Evolutionary conservation across 2,329 filamentous ascomycete species (phyloP).

Genomic region (Fusarium mundagurra): DNA sequence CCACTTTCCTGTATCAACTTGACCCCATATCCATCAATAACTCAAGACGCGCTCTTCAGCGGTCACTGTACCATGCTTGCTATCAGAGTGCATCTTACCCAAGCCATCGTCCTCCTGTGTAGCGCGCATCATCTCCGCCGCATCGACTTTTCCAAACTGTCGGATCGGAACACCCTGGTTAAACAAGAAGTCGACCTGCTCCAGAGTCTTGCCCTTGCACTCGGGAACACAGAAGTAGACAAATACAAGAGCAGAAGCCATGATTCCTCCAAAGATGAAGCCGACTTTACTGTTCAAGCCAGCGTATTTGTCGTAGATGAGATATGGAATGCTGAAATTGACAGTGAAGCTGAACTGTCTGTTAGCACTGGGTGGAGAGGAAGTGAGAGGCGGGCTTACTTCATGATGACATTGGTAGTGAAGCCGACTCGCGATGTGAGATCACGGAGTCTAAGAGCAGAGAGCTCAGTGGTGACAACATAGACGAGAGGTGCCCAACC

Average conservation of each 20-base stretch:
- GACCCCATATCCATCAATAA: too few species aligned
- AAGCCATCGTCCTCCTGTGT: not conserved
- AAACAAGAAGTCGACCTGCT: constrained; percentile 36
- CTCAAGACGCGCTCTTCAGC: not conserved
- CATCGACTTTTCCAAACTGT: constrained; percentile 29
- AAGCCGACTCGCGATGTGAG: constrained; percentile 22
- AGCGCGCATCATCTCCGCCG: constrained; percentile 14
- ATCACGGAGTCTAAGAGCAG: constrained; percentile 28
- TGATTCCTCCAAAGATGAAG: constrained; percentile 33
- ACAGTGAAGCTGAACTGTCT: constrained; percentile 9
- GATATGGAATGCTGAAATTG: constrained; percentile 36
- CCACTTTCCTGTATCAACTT: too few species aligned
- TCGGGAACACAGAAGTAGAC: constrained; percentile 33
- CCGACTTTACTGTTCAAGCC: constrained; percentile 32
- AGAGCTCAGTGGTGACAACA: constrained; percentile 34
- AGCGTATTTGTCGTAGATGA: constrained; percentile 31
- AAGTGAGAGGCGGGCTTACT: not conserved
- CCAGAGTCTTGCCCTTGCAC: constrained; percentile 32
- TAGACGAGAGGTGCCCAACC: constrained; percentile 24
- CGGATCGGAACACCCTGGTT: constrained; percentile 22
- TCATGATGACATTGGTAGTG: constrained; percentile 28
- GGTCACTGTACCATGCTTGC: not conserved
- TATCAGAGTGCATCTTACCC: not conserved
- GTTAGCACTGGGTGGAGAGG: fast-evolving
- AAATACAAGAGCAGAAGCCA: not conserved